A percentile compares a stretch with the other conserved stretches of the same genome.
Conservation (phyloP, 495 filamentous ascomycete species). For the Penicillium simplicissimum region DNA sequence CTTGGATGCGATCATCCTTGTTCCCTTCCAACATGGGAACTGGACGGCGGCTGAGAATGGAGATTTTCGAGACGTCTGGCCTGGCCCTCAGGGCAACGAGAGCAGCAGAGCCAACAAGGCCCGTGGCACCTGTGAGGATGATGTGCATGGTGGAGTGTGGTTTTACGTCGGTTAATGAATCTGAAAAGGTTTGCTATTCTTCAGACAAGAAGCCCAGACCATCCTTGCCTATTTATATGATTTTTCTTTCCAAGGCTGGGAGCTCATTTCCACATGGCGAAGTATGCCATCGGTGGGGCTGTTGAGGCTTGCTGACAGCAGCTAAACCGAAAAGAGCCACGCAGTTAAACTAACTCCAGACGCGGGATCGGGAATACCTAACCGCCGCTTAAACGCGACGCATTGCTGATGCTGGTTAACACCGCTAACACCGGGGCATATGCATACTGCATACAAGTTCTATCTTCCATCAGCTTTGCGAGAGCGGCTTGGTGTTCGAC, state of each 20-base stretch:
- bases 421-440: background rate
- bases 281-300: background rate
- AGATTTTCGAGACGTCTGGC: conserved; percentile 58
- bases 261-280: background rate
- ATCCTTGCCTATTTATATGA: background rate
- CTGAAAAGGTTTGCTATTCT: background rate
- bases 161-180: background rate
- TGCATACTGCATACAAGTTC: background rate
- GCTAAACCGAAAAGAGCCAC: background rate
- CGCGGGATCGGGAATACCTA: background rate
- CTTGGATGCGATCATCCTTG: conserved; percentile 52
- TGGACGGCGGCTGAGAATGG: conserved; percentile 64
- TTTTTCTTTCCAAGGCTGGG: background rate
- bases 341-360: background rate
- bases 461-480: too few species aligned
- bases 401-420: background rate
- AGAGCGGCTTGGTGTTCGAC: too few species aligned
- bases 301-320: background rate
- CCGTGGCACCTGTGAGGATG: conserved; percentile 74
- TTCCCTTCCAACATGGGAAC: conserved; percentile 63
- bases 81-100: conserved; percentile 64
- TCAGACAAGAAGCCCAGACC: background rate
- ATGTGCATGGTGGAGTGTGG: conserved; percentile 57
- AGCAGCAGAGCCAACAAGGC: conserved; percentile 65
- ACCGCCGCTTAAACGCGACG: background rate